Evolutionary conservation across 1,139 yeast species (phyloP), one percentile per base, ranked within the genome.

Genomic region (Candida pseudoviswanathii): DNA sequence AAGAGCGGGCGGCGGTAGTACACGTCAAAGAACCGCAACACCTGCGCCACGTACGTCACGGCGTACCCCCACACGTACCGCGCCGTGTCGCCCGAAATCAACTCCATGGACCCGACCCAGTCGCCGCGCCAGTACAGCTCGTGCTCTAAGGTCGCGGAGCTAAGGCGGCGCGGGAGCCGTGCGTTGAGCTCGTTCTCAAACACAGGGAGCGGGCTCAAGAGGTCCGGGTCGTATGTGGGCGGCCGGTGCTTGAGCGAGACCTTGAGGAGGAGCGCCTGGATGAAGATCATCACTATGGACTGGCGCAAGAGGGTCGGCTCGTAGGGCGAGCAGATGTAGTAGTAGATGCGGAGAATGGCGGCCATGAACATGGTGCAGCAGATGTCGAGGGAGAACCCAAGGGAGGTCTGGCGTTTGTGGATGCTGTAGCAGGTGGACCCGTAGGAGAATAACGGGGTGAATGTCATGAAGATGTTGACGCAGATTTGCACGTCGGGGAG

Each of bases 321-420:
- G 64, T 85, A 91, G 0, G 96, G 96, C 41, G 85, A 80, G 46
- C 90, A 84, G 54, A 85, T 67, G 68, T 86, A 91, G 70, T 89
- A 91, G 48, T 84, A 81, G 22, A 91, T 84, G 54, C 96, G 76
- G 41, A 90, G 68, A 4, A 85, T 81, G 44, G 90, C 81, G 1
- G 96, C 87, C 58, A 89, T 76, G 52, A 91, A 66, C 96, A 91
- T 90, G 8, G 96, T 89, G 11, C 92, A 94, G 68, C 97, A 91
- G 10, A 91, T 87, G 65, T 91, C 97, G 24, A 90, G 75, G 5
- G 95, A 85, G 63, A 90, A 90, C 29, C 97, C 97, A 32, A 80
- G 75, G 1, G 94, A 81, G 1, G 91, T 78, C 61, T 82, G 73
- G 41, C 81, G 79, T 45, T 77, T 72, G 58, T 83, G 78, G 11